phyloP scores from a whole-genome alignment of 371 early-diverging fungal species.

The Zopfochytrium polystomum region DNA sequence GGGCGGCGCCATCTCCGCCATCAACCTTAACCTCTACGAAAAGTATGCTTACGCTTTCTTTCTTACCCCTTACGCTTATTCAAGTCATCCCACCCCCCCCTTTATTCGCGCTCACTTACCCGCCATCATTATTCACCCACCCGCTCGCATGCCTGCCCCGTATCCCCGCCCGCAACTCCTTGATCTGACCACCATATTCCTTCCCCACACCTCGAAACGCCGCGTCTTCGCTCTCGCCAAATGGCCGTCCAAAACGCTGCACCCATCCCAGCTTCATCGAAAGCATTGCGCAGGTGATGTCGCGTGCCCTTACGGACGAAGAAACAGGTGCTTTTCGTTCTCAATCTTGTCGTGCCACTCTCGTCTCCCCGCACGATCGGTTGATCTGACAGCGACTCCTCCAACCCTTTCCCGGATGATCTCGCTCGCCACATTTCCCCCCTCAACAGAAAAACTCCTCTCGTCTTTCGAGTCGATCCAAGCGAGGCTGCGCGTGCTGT shows the following conservation, averaged over 20 bases:
- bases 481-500: constrained; percentile 26
- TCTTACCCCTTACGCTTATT: background rate
- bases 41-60: constrained; percentile 6
- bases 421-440: background rate
- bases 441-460: constrained; percentile 24
- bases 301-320: constrained; percentile 72
- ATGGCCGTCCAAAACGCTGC: too few relatives aligned
- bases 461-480: constrained; percentile 32
- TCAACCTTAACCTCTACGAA: constrained; percentile 28
- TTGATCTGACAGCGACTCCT: too few relatives aligned
- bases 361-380: background rate
- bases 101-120: background rate
- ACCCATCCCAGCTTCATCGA: constrained; percentile 62
- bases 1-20: constrained; percentile 15
- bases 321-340: constrained; percentile 61
- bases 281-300: constrained; percentile 69
- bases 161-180: too few relatives aligned
- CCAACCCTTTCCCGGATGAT: too few relatives aligned
- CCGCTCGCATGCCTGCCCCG: too few relatives aligned
- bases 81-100: too few relatives aligned
- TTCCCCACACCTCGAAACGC: too few relatives aligned
- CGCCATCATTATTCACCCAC: background rate
- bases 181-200: too few relatives aligned
- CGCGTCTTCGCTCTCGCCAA: too few relatives aligned
- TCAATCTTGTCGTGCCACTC: background rate